These are phyloP conservation scores for Rhodocollybia butyracea DNA, from an alignment of 768 basidiomycete genomes.

Conservation along the genomic window DNA sequence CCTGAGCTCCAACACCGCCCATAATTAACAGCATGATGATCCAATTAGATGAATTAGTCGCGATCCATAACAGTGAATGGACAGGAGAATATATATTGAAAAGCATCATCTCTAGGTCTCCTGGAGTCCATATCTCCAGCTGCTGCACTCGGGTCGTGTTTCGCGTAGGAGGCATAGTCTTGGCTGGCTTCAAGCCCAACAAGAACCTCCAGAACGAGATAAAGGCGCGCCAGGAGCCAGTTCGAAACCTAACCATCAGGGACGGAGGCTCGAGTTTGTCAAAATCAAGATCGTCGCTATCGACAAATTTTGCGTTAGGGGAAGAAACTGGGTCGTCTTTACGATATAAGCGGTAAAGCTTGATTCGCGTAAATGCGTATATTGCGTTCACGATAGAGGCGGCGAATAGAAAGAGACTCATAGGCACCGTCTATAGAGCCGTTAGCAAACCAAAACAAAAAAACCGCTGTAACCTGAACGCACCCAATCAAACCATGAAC, in stretches of 20 bases:
- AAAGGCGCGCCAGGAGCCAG: conserved; percentile 49
- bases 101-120: conserved; percentile 63
- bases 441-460: conserved; percentile 2
- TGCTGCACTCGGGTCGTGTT: conserved; percentile 63
- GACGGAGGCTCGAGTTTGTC: conserved; percentile 43
- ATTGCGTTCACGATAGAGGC: conserved; percentile 57
- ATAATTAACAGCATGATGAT: conserved; percentile 67
- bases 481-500: conserved; percentile 83
- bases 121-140: conserved; percentile 76
- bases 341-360: conserved; percentile 64
- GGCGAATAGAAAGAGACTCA: conserved; percentile 52
- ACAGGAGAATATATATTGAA: conserved; percentile 79
- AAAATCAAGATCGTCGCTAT: conserved; percentile 43
- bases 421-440: conserved; percentile 55
- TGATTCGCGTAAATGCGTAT: conserved; percentile 68
- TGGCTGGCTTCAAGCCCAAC: conserved; percentile 54
- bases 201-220: conserved; percentile 64
- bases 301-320: conserved; percentile 65
- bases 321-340: conserved; percentile 66
- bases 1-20: conserved; percentile 64
- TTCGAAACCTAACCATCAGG: conserved; percentile 37
- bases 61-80: conserved; percentile 72
- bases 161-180: conserved; percentile 27
- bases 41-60: conserved; percentile 72
- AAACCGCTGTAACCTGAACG: conserved; percentile 18